A percentile compares a stretch with the other conserved stretches of the same genome.
Evolutionary conservation across 805 yeast species (phyloP).

Genomic region (Starmerella bombicola): DNA sequence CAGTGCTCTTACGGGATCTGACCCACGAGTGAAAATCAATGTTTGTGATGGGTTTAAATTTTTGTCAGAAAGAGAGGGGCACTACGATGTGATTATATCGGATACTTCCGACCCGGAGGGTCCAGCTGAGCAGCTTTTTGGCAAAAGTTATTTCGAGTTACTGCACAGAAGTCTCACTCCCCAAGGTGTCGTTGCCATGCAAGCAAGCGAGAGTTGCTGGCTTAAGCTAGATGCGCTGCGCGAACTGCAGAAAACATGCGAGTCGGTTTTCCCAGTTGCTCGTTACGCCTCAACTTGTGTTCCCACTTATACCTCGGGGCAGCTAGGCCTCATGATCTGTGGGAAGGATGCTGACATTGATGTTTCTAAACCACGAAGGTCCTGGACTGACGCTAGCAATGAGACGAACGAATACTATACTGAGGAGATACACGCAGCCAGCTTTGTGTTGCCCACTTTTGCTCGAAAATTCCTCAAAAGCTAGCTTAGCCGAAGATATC

Average conservation of each 20-base stretch:
- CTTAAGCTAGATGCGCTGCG: constrained; percentile 74
- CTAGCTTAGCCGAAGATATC: constrained; percentile 50
- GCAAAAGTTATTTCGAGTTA: constrained; percentile 59
- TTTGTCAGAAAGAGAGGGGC: constrained; percentile 38
- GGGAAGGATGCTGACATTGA: constrained; percentile 56
- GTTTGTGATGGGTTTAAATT: constrained; percentile 77
- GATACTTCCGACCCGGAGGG: constrained; percentile 94
- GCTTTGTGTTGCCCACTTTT: constrained; percentile 87
- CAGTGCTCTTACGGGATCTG: constrained; percentile 33
- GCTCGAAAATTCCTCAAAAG: constrained; percentile 35
- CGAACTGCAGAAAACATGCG: constrained; percentile 69
- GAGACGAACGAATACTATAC: constrained; percentile 67
- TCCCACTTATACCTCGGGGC: constrained; percentile 96
- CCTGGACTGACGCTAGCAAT: constrained; percentile 50
- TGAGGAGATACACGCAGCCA: constrained; percentile 69
- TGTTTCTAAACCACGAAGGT: constrained; percentile 58
- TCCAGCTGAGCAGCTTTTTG: constrained; percentile 84
- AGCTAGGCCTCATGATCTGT: constrained; percentile 96
- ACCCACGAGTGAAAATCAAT: constrained; percentile 53
- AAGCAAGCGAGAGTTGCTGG: constrained; percentile 79
- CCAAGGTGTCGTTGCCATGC: constrained; percentile 65
- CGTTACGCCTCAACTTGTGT: constrained; percentile 85
- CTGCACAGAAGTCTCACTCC: constrained; percentile 49
- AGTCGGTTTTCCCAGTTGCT: constrained; percentile 76
- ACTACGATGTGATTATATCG: constrained; percentile 74